Conservation (phyloP, 1,139 yeast genomes). For the Saccharomyces hybrid region DNA sequence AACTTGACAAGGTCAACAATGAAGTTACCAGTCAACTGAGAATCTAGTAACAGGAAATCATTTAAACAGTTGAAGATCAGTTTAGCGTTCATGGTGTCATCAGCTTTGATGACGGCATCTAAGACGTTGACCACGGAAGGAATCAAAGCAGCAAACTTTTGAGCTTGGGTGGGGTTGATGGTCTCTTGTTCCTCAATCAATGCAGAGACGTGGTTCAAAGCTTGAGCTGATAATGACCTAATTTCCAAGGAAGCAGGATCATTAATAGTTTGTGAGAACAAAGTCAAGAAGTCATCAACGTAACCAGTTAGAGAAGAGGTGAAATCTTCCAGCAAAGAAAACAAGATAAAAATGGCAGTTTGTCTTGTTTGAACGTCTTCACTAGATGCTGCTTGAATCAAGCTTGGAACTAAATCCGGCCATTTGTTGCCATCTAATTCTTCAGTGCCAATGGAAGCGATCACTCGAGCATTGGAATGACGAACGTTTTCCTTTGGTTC, state of each 20-base stretch:
- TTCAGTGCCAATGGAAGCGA: constrained; percentile 73
- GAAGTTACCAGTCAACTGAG: constrained; percentile 71
- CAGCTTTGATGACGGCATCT: constrained; percentile 61
- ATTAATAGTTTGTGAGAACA: constrained; percentile 60
- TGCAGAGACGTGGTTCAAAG: constrained; percentile 69
- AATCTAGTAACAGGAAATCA: constrained; percentile 67
- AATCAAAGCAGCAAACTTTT: constrained; percentile 56
- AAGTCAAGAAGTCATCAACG: constrained; percentile 57
- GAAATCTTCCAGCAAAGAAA: constrained; percentile 70
- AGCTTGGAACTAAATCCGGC: constrained; percentile 68
- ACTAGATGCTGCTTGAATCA: constrained; percentile 64
- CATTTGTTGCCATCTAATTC: constrained; percentile 65
- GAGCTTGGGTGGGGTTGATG: constrained; percentile 43
- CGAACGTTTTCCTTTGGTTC: constrained; percentile 64
- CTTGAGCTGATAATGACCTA: constrained; percentile 76
- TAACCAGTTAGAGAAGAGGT: constrained; percentile 55
- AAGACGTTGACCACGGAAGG: constrained; percentile 81
- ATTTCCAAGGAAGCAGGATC: constrained; percentile 64
- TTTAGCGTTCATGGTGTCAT: constrained; percentile 65
- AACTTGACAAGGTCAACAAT: constrained; percentile 62
- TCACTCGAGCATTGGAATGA: constrained; percentile 83
- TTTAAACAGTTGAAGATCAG: constrained; percentile 81
- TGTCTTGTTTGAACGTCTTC: constrained; percentile 61
- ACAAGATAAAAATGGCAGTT: constrained; percentile 74
- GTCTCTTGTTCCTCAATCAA: constrained; percentile 52